Conservation (phyloP, 176 grass and related monocot genomes). For the Panicum miliaceum region DNA sequence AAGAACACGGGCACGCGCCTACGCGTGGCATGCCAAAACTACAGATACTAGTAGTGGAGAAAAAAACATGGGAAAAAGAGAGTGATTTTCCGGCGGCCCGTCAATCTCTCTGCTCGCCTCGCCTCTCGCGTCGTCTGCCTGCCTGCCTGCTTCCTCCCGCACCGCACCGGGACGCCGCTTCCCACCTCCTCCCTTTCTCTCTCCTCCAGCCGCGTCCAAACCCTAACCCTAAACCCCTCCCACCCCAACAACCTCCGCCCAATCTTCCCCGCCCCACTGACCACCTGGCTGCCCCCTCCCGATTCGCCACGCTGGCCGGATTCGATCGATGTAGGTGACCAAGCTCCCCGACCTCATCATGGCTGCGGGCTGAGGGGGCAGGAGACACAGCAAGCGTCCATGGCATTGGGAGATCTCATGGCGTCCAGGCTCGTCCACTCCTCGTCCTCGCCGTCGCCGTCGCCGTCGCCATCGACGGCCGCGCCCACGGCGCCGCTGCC, state of each 20-base stretch:
- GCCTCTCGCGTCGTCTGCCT: too few relatives aligned
- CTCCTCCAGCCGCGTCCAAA: constrained; percentile 21
- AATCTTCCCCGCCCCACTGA: neutral
- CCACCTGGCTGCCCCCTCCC: neutral
- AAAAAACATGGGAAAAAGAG: too few relatives aligned
- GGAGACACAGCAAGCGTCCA: constrained; percentile 29
- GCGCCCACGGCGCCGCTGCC: constrained; percentile 42
- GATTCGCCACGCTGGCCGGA: constrained; percentile 25
- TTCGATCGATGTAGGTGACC: constrained; percentile 33
- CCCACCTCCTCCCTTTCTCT: neutral
- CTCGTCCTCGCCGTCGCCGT: constrained; percentile 31
- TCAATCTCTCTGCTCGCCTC: too few relatives aligned
- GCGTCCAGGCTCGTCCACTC: constrained; percentile 79
- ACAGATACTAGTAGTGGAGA: too few relatives aligned
- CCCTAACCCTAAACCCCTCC: constrained; percentile 56
- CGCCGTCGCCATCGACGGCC: neutral
- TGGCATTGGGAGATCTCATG: constrained; percentile 99
- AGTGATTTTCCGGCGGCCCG: too few relatives aligned
- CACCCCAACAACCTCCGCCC: constrained; percentile 1
- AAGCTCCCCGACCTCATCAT: constrained; percentile 21
- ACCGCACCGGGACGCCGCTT: constrained; percentile 8
- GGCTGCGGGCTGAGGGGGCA: constrained; percentile 32
- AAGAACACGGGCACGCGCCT: too few relatives aligned
- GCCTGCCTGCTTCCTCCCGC: too few relatives aligned
- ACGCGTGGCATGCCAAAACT: too few relatives aligned